These are phyloP conservation scores for Ceratocystis ficicola DNA, from an alignment of 2,329 filamentous ascomycete genomes.

Conservation along the genomic window DNA sequence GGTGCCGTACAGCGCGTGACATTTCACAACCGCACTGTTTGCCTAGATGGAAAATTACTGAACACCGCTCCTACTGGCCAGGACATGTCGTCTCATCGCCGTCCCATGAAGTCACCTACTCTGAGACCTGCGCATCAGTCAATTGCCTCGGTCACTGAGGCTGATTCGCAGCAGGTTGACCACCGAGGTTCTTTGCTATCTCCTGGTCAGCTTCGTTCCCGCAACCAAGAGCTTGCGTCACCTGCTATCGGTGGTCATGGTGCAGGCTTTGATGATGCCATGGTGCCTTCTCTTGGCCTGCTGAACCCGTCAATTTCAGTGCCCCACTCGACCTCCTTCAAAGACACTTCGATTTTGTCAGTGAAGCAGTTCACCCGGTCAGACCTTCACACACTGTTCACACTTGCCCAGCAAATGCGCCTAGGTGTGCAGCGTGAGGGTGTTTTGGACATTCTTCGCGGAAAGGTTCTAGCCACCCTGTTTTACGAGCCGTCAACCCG, in stretches of 20 bases:
- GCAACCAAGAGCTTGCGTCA: constrained; percentile 18
- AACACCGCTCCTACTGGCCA: constrained; percentile 47
- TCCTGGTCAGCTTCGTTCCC: constrained; percentile 15
- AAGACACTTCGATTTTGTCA: constrained; percentile 77
- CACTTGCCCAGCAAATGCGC: constrained; percentile 94
- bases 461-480: constrained; percentile 76
- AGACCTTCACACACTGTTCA: constrained; percentile 88
- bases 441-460: constrained; percentile 73
- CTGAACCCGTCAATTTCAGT: constrained; percentile 14
- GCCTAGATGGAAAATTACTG: constrained; percentile 54
- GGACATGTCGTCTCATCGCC: constrained; percentile 62
- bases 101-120: constrained; percentile 44
- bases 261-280: constrained; percentile 16
- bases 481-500: constrained; percentile 97
- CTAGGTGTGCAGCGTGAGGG: constrained; percentile 87
- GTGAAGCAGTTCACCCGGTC: constrained; percentile 80
- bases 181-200: constrained; percentile 28
- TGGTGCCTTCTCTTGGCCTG: constrained; percentile 18
- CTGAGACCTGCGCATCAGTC: constrained; percentile 35
- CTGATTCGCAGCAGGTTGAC: constrained; percentile 23
- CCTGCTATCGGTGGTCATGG: constrained; percentile 7
- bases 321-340: constrained; percentile 53
- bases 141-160: constrained; percentile 17
- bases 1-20: constrained; percentile 63
- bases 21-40: constrained; percentile 62